Evolutionary conservation across 2,329 filamentous ascomycete species (phyloP).

Genomic region (Colletotrichum salicis): DNA sequence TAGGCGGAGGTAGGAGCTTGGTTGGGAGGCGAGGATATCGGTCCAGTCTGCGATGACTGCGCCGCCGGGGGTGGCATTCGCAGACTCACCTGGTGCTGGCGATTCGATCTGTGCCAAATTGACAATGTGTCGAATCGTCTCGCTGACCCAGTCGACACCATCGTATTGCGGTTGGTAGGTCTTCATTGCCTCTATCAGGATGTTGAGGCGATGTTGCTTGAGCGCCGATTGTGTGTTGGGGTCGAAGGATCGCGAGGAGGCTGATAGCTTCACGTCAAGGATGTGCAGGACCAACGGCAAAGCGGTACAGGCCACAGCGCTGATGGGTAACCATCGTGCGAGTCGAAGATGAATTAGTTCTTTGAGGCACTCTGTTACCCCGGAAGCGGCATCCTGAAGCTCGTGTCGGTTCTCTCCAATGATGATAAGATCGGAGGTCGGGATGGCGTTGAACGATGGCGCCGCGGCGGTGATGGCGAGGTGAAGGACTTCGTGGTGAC

Average conservation of each 20-base stretch:
- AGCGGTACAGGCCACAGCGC: constrained; percentile 51
- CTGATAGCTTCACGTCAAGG: constrained; percentile 48
- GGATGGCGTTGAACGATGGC: constrained; percentile 44
- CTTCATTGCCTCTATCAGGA: constrained; percentile 58
- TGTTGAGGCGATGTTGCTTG: constrained; percentile 56
- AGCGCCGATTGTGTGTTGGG: constrained; percentile 48
- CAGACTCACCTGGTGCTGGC: constrained; percentile 22
- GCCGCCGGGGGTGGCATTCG: constrained; percentile 29
- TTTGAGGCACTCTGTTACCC: constrained; percentile 57
- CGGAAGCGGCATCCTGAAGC: constrained; percentile 55
- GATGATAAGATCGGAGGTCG: constrained; percentile 45
- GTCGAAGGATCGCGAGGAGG: constrained; percentile 37
- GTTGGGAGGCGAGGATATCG: constrained; percentile 53
- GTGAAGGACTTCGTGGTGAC: constrained; percentile 58
- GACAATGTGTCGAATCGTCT: constrained; percentile 55
- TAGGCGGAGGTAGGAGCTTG: constrained; percentile 53
- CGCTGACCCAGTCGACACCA: constrained; percentile 56
- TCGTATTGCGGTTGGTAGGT: constrained; percentile 58
- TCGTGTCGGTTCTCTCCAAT: constrained; percentile 55
- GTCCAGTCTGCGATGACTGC: constrained; percentile 52
- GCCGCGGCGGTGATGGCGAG: constrained; percentile 53
- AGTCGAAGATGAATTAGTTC: constrained; percentile 58
- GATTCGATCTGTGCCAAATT: constrained; percentile 48
- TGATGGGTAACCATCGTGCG: constrained; percentile 58
- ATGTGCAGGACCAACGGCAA: constrained; percentile 47